Evolutionary conservation across 805 yeast genomes (phyloP), one percentile per base, ranked within the genome.

Genomic region (Tetrapisispora taiwanensis): DNA sequence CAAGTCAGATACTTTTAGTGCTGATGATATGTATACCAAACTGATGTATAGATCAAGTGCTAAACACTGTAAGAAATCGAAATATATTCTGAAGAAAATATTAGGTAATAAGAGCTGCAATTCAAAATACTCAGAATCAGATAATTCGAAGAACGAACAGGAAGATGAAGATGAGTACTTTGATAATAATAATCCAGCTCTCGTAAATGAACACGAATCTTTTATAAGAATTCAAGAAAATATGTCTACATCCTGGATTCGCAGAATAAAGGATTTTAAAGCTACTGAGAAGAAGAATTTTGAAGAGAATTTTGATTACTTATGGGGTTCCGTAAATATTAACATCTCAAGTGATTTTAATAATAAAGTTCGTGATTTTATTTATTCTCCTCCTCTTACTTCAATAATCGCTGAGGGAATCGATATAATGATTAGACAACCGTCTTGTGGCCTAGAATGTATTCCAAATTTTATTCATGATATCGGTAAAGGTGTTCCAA

Each of bases 401-500:
- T 71, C 67, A n/a, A 53, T 75, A 35, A 68, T 70, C 19, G 55
- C 82, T 48, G 71, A 69, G 43, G 72, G 73, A 36, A 57, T 79
- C 17, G 72, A 72, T 39, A 60, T 80, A 48, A 64, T 63, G 13
- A 43, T 83, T 4, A 67, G 64, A 27, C 67, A 70, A 36, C 85
- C 89, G 0, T 51, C 63, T 0, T 74, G 73, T 54, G 78, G 79
- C 1, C 48, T 70, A 9, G 70, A 67, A 2, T 66, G 74, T 7
- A 65, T 84, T 27, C 74, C 83, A 1, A 62, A 76, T n/a, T 89
- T 78, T 56, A 57, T 89, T 24, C 61, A 80, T 55, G 73, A 77
- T 5, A 68, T 83, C 7, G 97, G 97, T 1, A 88, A 87, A 57
- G 94, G 92, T 0, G 74, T 82, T 12, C 97, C 97, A 0, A 55